Base-by-base conservation (phyloP, 305 asterid genomes). In the Euphrasia arctica region DNA sequence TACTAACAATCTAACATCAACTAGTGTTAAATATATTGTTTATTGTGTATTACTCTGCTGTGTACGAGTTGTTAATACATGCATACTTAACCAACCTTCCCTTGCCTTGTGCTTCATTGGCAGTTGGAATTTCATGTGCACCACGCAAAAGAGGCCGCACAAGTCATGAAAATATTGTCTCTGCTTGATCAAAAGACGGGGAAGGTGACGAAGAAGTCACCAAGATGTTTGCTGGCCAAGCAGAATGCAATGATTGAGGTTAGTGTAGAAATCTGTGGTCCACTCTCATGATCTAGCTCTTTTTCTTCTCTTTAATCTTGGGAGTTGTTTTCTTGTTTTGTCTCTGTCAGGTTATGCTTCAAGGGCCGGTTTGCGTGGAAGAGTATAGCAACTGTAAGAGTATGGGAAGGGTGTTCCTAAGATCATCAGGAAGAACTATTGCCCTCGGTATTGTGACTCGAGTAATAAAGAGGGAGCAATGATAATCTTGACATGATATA, bases 51-150 rank as follows among this genome's bases (percentile, higher is more conserved):
- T 39, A 18, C 22, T 8, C 12, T 15, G 9, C 32, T 52, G 27
- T 52, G 27, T 6, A 52, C 3, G 12, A 14, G 58, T 18, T 15
- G 43, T 39, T 18, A 52, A 52, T 3, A 52, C 28, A 52, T 2
- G 32, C 25, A 49, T 3, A 4, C 28, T 9, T 45, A 51, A 51
- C 57, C 29, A 14, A 51, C 57, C 18, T 50, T 13, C 54, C 42
- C 47, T 55, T 31, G 5, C 34, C n/a, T 45, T 49, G 58, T 58
- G 36, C 28, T 27, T 54, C 39, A 69, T 65, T 62, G 67, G 72
- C 88, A 93, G 99, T 72, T 93, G 77, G 99, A 93, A 63, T 83
- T 90, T 73, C 97, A 90, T 78, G 75, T 88, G 72, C 96, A 88
- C 80, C 95, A 88, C 2, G 82, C 88, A 4, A 93, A 90, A 77